Evolutionary conservation across 768 basidiomycete genomes (phyloP), one percentile per base, ranked within the genome.

Genomic region (Tremella yokohamensis): DNA sequence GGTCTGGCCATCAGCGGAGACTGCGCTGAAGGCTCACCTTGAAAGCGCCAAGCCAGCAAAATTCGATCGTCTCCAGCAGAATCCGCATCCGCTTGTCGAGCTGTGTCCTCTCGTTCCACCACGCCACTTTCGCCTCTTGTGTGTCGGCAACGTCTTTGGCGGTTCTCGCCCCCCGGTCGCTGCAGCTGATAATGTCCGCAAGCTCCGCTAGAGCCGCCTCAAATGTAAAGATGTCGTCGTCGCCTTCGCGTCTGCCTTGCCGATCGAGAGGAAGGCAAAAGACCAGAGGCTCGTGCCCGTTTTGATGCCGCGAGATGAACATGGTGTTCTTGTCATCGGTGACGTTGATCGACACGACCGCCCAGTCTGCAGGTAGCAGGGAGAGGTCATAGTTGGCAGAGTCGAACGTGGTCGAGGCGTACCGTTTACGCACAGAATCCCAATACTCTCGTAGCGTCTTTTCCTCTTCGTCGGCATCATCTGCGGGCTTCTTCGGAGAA

Each of bases 31-130:
- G 2, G 67, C 80, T 34, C 50, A 92, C 93, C 85, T 97, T 98
- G 83, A 96, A 97, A 19, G 87, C 91, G 1, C 96, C 94, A 2
- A 99, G 81, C 96, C 96, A 98, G 70, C 88, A 91, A 66, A 89
- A 92, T 73, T 98, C 96, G 44, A 99, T 85, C 62, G 86, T 90
- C 62, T 84, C 84, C 34, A 96, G 74, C 6, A 99, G 76, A 26
- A 84, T 83, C 56, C 83, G 80, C 68, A 99, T 73, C 20, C 90
- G 82, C 48, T 79, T 80, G 68, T 98, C 92, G n/a, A 98, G 80
- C 19, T 81, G 82, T 20, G 79, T 78, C 2, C 96, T 81, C 52
- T 85, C 82, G 37, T 83, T 84, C 96, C 96, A 99, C 96, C 96
- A 98, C 1, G 79, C 82, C 0, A 81, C 79, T 60, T 85, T 81